Evolutionary conservation across 2,329 filamentous ascomycete species (phyloP), one percentile per base, ranked within the genome.

Genomic region (Xylaria sp.): DNA sequence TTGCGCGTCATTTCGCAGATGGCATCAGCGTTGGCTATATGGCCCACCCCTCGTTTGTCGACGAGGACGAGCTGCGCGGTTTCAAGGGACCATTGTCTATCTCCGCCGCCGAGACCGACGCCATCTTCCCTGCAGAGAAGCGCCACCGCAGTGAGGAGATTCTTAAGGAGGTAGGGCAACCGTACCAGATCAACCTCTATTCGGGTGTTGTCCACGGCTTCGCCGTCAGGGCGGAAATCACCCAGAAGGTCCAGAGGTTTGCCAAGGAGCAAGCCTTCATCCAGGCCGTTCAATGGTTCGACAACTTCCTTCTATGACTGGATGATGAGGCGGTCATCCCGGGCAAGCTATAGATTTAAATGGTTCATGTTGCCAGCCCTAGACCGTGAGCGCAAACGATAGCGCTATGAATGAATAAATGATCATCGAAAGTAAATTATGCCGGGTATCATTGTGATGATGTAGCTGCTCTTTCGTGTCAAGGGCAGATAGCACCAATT

Each of bases 191-290:
- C 78, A 92, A 86, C 79, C 83, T 97, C 9, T 96, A 88, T 83
- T 89, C 88, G 2, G 88, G 88, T 63, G 89, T 93, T 36, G 80
- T 81, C 64, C 93, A 97, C 79, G 93, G 93, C 0, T 97, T 96
- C 75, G 85, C 89, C 9, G 89, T 94, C 2, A 87, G 92, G 64
- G 85, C 84, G 33, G 91, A 96, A 77, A 67, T 86, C 38, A 85
- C 75, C 69, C 85, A 89, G 71, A 85, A 85, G 78, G 71, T 82
- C 54, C 79, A 87, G 76, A 89, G 86, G 78, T 95, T 87, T 74
- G 90, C 92, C 44, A 94, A 93, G 86, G 92, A 97, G 81, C 88
- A 91, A 81, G 93, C 93, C 5, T 96, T 96, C 78, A 76, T 85
- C 71, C 93, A 96, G 84, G 92, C 92, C 42, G 84, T 94, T 60